phyloP scores from a whole-genome alignment of 1,284 basidiomycete species.

The Sparassis latifolia region DNA sequence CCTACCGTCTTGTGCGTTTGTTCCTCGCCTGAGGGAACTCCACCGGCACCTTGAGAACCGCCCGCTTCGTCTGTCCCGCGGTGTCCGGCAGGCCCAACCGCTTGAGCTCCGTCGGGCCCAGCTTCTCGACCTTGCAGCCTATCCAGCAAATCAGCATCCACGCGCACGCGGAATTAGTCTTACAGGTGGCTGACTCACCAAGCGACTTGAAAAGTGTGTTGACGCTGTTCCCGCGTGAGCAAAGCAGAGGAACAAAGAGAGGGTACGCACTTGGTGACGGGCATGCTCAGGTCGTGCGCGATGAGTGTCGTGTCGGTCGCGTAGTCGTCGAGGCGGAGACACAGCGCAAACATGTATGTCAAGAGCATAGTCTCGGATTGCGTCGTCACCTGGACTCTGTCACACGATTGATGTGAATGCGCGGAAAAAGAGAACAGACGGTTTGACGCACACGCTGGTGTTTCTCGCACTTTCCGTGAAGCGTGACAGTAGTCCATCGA shows the following conservation, averaged over 20 bases:
- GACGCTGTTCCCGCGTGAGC: conserved; percentile 13
- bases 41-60: conserved; percentile 68
- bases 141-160: background rate
- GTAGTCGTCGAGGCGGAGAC: conserved; percentile 73
- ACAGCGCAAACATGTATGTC: conserved; percentile 75
- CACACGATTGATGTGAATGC: background rate
- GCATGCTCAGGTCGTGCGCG: conserved; percentile 68
- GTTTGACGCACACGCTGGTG: conserved; percentile 45
- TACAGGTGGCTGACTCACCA: conserved; percentile 9
- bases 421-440: background rate
- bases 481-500: conserved; percentile 71
- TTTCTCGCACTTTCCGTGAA: conserved; percentile 73
- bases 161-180: background rate
- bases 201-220: conserved; percentile 29
- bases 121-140: conserved; percentile 67
- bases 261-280: conserved; percentile 49
- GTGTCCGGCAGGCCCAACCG: conserved; percentile 58
- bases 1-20: conserved; percentile 27
- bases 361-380: conserved; percentile 66
- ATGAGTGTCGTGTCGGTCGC: conserved; percentile 61
- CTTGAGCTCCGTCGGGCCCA: conserved; percentile 58
- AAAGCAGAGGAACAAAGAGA: background rate
- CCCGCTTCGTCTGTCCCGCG: conserved; percentile 56
- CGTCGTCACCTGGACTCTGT: conserved; percentile 63
- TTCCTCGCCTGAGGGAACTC: conserved; percentile 65